phyloP scores from a whole-genome alignment of 805 yeast genomes.

The Yarrowia divulgata region DNA sequence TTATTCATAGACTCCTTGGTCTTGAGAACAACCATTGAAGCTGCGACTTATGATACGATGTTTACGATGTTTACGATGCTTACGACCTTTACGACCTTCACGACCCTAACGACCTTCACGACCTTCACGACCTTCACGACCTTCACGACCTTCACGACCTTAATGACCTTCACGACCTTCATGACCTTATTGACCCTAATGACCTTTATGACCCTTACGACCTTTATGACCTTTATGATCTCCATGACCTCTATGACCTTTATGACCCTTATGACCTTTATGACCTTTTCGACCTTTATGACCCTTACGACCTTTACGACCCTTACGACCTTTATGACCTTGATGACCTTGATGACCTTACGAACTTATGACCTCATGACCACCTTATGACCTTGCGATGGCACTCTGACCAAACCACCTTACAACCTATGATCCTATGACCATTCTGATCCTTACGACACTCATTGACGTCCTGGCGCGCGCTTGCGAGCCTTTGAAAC shows the following conservation, averaged over 20 bases:
- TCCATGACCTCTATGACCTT: conserved; percentile 1
- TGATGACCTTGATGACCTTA: not conserved
- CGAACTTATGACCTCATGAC: conserved; percentile 9
- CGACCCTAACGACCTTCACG: not conserved
- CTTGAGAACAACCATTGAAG: not conserved
- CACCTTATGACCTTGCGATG: not conserved
- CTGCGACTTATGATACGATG: too few species aligned
- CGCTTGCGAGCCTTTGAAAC: too few species aligned
- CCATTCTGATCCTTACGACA: too few species aligned
- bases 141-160: conserved; percentile 1
- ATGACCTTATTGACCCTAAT: conserved; percentile 14
- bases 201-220: conserved; percentile 9
- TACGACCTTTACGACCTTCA: too few species aligned
- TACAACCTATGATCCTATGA: too few species aligned
- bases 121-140: conserved; percentile 11
- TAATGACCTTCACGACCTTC: not conserved
- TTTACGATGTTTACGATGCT: too few species aligned
- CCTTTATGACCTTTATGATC: conserved; percentile 1
- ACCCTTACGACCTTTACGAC: not conserved
- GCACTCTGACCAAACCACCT: conserved; percentile 1
- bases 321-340: conserved; percentile 16
- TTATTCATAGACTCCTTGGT: conserved; percentile 3
- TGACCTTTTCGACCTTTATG: not conserved
- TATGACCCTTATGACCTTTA: conserved; percentile 9
- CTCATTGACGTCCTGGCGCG: too few species aligned